Base-by-base conservation (phyloP, 2,329 filamentous ascomycete genomes). In the Colletotrichum sp. region DNA sequence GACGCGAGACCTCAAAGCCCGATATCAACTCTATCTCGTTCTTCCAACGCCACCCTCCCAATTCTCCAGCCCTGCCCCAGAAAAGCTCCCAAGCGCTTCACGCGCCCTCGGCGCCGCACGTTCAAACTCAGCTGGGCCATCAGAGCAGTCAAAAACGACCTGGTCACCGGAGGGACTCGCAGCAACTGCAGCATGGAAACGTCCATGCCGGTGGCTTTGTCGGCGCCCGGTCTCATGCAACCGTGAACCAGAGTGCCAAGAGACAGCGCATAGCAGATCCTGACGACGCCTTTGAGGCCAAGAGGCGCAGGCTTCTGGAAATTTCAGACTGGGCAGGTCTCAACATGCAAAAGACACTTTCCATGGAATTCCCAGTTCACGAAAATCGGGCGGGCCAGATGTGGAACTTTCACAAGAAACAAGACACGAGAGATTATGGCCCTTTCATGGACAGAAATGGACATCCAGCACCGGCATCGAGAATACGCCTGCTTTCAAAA, bases 261-360 rank as follows among this genome's bases (percentile, higher is more conserved):
- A 55, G 69, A 52, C 58, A 34, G 10, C 69, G 58, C 18, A 9
- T 30, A 3, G 7, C 12, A 6, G n/a, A 67, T 16, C 26, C 28
- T 4, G 24, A 48, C 13, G 70, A 69, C n/a, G 13, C 30, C 5
- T 52, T 72, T 9, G 74, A 79, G 4, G 65, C 28, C 12, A 78
- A 78, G 63, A 76, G 75, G 43, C 71, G 71, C 8, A 75, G 62
- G 36, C 64, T 79, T 8, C 66, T 76, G 48, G 67, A 76, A 34
- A 30, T 52, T 52, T 52, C 30, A 18, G 77, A 78, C 52, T 85
- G 83, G 83, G 80, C 79, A 1, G 82, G 84, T 5, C 74, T 84
- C 8, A 75, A 73, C 21, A 65, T 82, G 13, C 83, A 85, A 61
- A 84, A 83, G 63, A 77, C 80, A 10, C 74, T 82, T 2, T 21